Evolutionary conservation across 257 asterid species (phyloP).

Genomic region (Hygrophila difformis): DNA sequence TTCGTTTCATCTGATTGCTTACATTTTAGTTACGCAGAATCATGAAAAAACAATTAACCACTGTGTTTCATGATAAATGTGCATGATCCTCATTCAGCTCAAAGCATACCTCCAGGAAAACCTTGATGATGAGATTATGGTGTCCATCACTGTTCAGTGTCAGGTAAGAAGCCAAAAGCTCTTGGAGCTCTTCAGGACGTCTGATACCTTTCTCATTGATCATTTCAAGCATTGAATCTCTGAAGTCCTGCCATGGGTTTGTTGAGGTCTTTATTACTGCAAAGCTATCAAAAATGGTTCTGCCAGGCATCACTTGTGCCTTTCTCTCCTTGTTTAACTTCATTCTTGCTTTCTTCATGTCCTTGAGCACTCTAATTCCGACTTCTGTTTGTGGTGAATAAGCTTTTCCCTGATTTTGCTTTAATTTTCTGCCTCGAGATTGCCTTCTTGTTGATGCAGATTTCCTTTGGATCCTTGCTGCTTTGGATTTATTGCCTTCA

Average conservation of each 20-base stretch:
- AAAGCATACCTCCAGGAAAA: conserved; percentile 62
- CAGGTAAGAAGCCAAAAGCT: conserved; percentile 75
- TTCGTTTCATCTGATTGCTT: neutral
- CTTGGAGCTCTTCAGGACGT: conserved; percentile 57
- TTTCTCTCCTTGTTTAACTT: conserved; percentile 25
- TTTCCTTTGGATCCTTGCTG: conserved; percentile 15
- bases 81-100: conserved; percentile 39
- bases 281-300: conserved; percentile 43
- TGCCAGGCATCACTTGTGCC: conserved; percentile 16
- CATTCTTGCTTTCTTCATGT: conserved; percentile 47
- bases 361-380: conserved; percentile 57
- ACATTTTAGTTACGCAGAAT: neutral
- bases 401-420: conserved; percentile 12
- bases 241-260: conserved; percentile 57
- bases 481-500: conserved; percentile 19
- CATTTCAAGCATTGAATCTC: conserved; percentile 89
- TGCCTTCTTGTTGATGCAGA: conserved; percentile 21
- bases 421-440: conserved; percentile 22
- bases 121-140: conserved; percentile 65
- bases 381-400: conserved; percentile 53
- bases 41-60: conserved; percentile 20
- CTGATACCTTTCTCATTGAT: conserved; percentile 51
- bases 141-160: conserved; percentile 54
- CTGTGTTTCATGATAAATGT: conserved; percentile 22
- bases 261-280: conserved; percentile 66